Base-by-base conservation (phyloP, 345 rosid genomes). In the Dipteronia dyeriana region DNA sequence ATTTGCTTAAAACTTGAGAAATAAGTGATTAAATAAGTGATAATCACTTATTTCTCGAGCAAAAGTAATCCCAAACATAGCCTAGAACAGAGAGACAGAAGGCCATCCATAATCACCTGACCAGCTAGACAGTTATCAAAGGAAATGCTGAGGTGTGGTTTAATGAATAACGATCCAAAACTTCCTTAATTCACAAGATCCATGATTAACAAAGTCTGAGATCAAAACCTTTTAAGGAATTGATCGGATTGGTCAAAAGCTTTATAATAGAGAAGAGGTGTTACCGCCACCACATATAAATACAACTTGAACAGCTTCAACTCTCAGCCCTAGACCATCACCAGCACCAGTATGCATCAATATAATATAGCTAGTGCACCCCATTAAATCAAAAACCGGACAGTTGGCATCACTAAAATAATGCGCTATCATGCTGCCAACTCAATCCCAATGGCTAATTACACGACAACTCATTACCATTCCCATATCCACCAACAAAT, bases 401-500 rank as follows among this genome's bases (percentile, higher is more conserved):
- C 11, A 12, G 45, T 59, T 51, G 6, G 62, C 45, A 51, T 38
- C 62, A 17, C 47, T 71, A 53, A 22, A 19, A 22, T 49, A 53
- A 19, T 71, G 63, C 29, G 3, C 74, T 23, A 54, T 53, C 26
- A 54, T 54, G n/a, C 13, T 70, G 61, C 62, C 47, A 26, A 60
- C 25, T 39, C 25, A 71, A 26, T 41, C 61, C 23, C 25, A 12
- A 26, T 68, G 23, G 23, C 10, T 20, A 66, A 7, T 17, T 63
- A 22, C 26, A 68, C 34, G 14, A 19, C 31, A 43, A 43, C 13
- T 45, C 56, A 45, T 68, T 68, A 68, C n/a, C 71, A 68, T 68
- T 29, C 7, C 71, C 56, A 68, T 45, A 70, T 70, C 23, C 60
- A 70, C 62, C 23, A 17, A 20, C 51, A 70, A 25, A 70, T 19